Evolutionary conservation across 192 early-diverging fungal genomes (phyloP).

Genomic region (Dimargaris cristalligena): DNA sequence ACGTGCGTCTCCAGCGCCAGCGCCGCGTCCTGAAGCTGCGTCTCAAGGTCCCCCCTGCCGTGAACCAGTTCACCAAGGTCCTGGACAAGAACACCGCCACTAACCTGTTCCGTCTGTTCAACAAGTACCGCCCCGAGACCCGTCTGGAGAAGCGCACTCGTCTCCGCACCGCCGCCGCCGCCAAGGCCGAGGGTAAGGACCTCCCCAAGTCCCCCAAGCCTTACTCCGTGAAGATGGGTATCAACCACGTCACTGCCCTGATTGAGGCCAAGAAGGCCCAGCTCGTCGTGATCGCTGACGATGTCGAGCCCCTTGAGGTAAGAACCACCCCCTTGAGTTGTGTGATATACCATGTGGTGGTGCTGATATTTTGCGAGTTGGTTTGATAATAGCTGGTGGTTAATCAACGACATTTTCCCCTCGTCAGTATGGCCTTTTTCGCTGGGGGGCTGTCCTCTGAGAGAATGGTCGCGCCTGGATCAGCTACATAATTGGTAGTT

Average conservation of each 20-base stretch:
- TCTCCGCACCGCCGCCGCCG: slow-evolving; percentile 70
- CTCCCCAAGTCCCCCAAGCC: slow-evolving; percentile 81
- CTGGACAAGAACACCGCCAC: slow-evolving; percentile 98
- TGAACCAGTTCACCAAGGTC: slow-evolving; percentile 98
- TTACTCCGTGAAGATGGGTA: slow-evolving; percentile 93
- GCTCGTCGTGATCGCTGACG: slow-evolving; percentile 97
- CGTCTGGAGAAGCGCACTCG: slow-evolving; percentile 91
- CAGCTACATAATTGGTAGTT: too few species aligned
- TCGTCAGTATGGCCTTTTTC: too few species aligned
- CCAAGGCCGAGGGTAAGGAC: slow-evolving; percentile 76
- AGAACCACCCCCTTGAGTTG: slow-evolving; percentile 11
- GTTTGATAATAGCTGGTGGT: too few species aligned
- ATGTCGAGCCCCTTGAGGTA: slow-evolving; percentile 98
- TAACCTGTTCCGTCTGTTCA: slow-evolving; percentile 91
- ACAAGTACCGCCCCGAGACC: slow-evolving; percentile 99
- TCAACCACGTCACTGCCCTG: slow-evolving; percentile 98
- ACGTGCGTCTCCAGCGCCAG: slow-evolving; percentile 98
- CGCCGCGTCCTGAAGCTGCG: slow-evolving; percentile 92
- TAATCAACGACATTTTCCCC: too few species aligned
- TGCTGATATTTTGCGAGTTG: too few species aligned
- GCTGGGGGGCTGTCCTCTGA: too few species aligned
- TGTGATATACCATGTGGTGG: too few species aligned
- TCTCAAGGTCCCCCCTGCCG: slow-evolving; percentile 97
- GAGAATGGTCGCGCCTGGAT: too few species aligned
- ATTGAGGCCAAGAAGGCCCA: slow-evolving; percentile 98